These are phyloP conservation scores for Hanseniaspora mollemarum DNA, from an alignment of 805 yeast species.

Conservation along the genomic window DNA sequence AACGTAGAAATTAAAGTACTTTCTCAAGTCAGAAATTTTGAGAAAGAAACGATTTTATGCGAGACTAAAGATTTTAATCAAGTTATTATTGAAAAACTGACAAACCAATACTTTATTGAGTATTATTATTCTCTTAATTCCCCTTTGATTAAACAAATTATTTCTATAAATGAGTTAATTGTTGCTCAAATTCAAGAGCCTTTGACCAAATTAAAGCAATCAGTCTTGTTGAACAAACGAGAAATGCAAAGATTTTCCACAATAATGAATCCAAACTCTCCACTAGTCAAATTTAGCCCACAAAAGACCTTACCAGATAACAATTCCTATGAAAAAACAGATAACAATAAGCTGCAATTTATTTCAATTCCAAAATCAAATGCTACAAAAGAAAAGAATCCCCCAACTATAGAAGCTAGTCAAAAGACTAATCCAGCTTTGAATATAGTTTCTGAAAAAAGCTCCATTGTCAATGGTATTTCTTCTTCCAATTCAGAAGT, in stretches of 20 bases:
- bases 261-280: slow-evolving; percentile 4
- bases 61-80: slow-evolving; percentile 8
- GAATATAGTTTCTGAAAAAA: no score
- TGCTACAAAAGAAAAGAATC: not conserved
- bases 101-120: slow-evolving; percentile 6
- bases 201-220: slow-evolving; percentile 16
- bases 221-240: slow-evolving; percentile 4
- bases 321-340: not conserved
- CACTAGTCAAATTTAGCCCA: not conserved
- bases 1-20: slow-evolving; percentile 6
- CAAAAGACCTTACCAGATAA: not conserved
- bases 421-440: no score
- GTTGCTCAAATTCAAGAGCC: slow-evolving; percentile 19
- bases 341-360: not conserved
- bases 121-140: slow-evolving; percentile 24
- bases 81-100: slow-evolving; percentile 14
- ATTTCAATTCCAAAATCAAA: not conserved
- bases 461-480: not conserved
- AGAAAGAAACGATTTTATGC: slow-evolving; percentile 14
- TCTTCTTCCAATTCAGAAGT: not conserved
- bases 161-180: slow-evolving; percentile 22
- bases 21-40: slow-evolving; percentile 1
- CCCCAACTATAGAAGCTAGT: no score
- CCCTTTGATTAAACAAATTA: slow-evolving; percentile 19
- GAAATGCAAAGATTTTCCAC: slow-evolving; percentile 10